Base-by-base conservation (phyloP, 169 alveolate genomes). In the Plasmodium adleri region DNA sequence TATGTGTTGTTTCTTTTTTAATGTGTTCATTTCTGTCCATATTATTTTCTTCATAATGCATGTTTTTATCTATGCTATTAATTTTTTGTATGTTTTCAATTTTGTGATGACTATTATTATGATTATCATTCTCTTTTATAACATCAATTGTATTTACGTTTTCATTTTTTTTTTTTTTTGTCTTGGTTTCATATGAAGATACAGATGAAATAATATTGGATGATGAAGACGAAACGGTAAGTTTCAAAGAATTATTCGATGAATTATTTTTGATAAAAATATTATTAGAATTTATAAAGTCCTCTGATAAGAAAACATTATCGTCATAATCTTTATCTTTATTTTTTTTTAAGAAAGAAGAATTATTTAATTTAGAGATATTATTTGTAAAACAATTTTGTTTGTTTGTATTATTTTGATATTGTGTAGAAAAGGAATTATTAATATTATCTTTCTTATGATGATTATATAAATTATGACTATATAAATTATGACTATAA, bases 121-220 rank as follows among this genome's bases (percentile, higher is more conserved):
- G 62, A n/a, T 52, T n/a, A 3, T 9, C 20, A 3, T 5, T 15
- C 8, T 52, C 8, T 15, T 52, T n/a, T 52, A 52, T 15, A 52
- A 52, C 12, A n/a, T 12, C 22, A 0, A 52, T 8, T 0, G 22
- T 52, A 6, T 12, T 52, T 15, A 6, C 22, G 9, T 52, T 52
- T 52, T 52, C 56, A 7, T 9, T 52, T 12, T 52, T 52, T 49
- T 9, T 52, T 52, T 52, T 52, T 10, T 0, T 52, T 52, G 9
- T 52, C n/a, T 59, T 5, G 22, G 7, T 9, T 59, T 63, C 22
- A 70, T 76, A 76, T 5, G 89, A 56, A n/a, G 89, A 76, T 45
- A 76, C 58, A 1, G 89, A 76, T 20, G 66, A 76, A 32, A 76
- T 76, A 4, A 64, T 54, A 28, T 76, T 66, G 13, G 70, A 76